phyloP scores from a whole-genome alignment of 2,329 filamentous ascomycete genomes.

The Talaromyces sp. region DNA sequence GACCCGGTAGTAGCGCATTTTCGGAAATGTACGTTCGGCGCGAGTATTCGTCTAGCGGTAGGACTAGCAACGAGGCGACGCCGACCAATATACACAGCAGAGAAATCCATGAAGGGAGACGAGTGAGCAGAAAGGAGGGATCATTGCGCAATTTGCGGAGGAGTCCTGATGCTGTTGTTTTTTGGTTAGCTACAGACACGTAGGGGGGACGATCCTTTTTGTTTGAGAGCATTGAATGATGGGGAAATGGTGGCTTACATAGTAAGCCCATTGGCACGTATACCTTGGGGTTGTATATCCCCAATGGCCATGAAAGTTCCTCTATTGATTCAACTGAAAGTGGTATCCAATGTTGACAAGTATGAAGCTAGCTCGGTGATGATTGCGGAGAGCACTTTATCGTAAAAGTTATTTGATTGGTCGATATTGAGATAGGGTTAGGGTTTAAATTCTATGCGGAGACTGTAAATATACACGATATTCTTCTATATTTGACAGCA shows the following conservation, averaged over 20 bases:
- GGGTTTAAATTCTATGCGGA: not conserved
- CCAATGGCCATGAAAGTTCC: conserved; percentile 9
- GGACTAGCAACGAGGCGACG: conserved; percentile 80
- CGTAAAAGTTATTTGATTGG: not conserved
- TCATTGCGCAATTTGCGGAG: conserved; percentile 65
- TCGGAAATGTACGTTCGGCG: conserved; percentile 94
- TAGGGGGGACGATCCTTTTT: not conserved
- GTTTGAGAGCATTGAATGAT: not conserved
- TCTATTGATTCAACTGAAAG: not conserved
- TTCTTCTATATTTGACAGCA: too few relatives aligned
- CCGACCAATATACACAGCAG: conserved; percentile 80
- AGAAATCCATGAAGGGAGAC: conserved; percentile 83
- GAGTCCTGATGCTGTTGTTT: conserved; percentile 29
- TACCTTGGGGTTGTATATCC: not conserved
- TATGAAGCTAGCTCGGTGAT: not conserved
- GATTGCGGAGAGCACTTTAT: not conserved
- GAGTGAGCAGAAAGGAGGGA: conserved; percentile 66
- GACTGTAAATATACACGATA: too few relatives aligned
- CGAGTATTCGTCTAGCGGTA: conserved; percentile 88
- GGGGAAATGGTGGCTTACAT: not conserved
- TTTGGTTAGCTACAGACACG: not conserved
- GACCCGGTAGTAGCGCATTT: conserved; percentile 89
- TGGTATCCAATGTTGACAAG: not conserved
- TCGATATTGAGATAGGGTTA: not conserved
- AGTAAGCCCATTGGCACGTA: conserved; percentile 17